Base-by-base conservation (phyloP, 352 stramenopile genomes). In the Globisporangium sylvaticum region DNA sequence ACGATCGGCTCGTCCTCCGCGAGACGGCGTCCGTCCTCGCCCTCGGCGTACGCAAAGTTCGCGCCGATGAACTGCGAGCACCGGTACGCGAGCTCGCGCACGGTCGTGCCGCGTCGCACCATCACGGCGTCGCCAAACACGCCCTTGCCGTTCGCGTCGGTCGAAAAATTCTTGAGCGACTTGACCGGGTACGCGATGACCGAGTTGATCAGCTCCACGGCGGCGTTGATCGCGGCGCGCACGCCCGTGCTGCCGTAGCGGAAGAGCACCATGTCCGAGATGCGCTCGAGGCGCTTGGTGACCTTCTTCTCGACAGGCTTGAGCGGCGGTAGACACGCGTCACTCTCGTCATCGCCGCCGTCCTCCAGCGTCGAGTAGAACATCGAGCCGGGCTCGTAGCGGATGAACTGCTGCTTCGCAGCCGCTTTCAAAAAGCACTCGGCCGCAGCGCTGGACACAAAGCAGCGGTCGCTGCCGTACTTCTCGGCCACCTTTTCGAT, bases 191-290 rank as follows among this genome's bases (percentile, higher is more conserved):
- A 96, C 32, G 85, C 86, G 1, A 95, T 84, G 1, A 94, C 86
- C 27, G 87, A 84, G 70, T 95, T 84, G 31, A 80, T 89, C 4
- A 94, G 68, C 60, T 92, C 83, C 37, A 97, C 89, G 4, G 88
- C 89, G 3, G 87, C 83, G 58, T 96, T 92, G 67, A 97, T 93
- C n/a, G 88, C 88, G 12, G 79, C 82, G 46, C 86, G 87, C 57
- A 97, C 89, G 27, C 88, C 89, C 8, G 89, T 88, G 62, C 86
- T 93, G 27, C 88, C 87, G 63, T 91, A 95, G n/a, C 89, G 85
- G 65, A 96, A 97, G 22, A 97, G 73, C 62, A 97, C 89, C 87
- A 97, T 95, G 65, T 97, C 89, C 0, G 86, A 92, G 63, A 96
- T 94, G 61, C 89, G 86, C 55, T 95, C 87, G 14, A 97, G 72